These are phyloP conservation scores for Eragrostis tef DNA, from an alignment of 202 grass and related monocot genomes.

Conservation along the genomic window DNA sequence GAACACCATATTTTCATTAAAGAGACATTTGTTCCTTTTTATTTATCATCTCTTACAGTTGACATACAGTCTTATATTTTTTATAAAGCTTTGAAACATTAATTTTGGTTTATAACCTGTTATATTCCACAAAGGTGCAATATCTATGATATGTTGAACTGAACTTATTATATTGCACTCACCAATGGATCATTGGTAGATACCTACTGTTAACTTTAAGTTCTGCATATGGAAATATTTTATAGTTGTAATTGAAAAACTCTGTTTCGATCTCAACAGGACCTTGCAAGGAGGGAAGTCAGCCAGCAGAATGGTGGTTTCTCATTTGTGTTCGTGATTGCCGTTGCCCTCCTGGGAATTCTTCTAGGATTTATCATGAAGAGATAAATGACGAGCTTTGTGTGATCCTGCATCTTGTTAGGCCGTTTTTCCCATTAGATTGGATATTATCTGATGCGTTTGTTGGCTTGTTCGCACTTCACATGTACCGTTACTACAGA, in stretches of 20 bases:
- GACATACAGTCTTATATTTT: neutral
- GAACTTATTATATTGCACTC: neutral
- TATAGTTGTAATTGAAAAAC: neutral
- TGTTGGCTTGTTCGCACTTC: conserved; percentile 24
- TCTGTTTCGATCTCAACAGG: conserved; percentile 48
- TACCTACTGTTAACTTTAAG: neutral
- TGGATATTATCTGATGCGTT: conserved; percentile 14
- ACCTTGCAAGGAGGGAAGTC: conserved; percentile 68
- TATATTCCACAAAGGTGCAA: conserved; percentile 14
- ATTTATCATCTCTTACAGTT: neutral
- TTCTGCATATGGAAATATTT: conserved; percentile 9
- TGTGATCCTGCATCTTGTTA: conserved; percentile 26
- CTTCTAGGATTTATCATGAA: conserved; percentile 69
- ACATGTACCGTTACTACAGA: neutral
- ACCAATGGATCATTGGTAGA: neutral
- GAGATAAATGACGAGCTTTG: conserved; percentile 46
- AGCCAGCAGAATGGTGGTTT: conserved; percentile 65
- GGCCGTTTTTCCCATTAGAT: neutral
- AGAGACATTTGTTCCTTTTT: conserved; percentile 9
- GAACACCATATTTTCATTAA: neutral
- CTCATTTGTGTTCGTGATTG: conserved; percentile 59
- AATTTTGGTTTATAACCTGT: conserved; percentile 8
- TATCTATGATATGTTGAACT: neutral
- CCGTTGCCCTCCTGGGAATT: conserved; percentile 69
- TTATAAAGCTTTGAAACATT: neutral